Base-by-base conservation (phyloP, 139 green algal species). In the Astrephomene gubernaculifera region DNA sequence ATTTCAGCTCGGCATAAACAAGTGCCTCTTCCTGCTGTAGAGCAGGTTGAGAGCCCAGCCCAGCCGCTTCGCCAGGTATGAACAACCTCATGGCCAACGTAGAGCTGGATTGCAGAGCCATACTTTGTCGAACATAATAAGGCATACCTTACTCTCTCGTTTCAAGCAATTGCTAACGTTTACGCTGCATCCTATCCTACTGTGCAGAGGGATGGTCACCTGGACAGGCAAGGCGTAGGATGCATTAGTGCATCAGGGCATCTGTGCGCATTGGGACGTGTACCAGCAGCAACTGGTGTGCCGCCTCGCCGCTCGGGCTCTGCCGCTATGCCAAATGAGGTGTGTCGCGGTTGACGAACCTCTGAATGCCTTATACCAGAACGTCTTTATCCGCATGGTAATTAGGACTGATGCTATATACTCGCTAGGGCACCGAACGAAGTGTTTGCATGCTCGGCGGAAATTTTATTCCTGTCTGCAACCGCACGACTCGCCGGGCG, bases 151-250 rank as follows among this genome's bases (percentile, higher is more conserved):
- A n/a, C n/a, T n/a, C n/a, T n/a, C n/a, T n/a, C n/a, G n/a, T n/a
- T n/a, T n/a, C n/a, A n/a, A n/a, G n/a, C n/a, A n/a, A n/a, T n/a
- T n/a, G n/a, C n/a, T n/a, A n/a, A n/a, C n/a, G n/a, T n/a, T n/a
- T n/a, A n/a, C n/a, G n/a, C n/a, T n/a, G n/a, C n/a, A n/a, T n/a
- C n/a, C n/a, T n/a, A n/a, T n/a, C n/a, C n/a, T n/a, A n/a, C n/a
- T n/a, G 25, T 45, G 68, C 19, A 75, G 68, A 75, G 68, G 68
- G 68, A 75, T 12, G 68, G 68, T 33, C 36, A 54, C 68, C 68
- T 57, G 49, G 14, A 35, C 33, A 49, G 14, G 35, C 35, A 73
- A 17, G 33, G 65, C 21, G 8, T 21, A 8, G 65, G 10, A 33
- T 33, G 65, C 65, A 35, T 29, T n/a, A 45, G 25, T n/a, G 35